These are phyloP conservation scores for Cystofilobasidium macerans DNA, from an alignment of 768 basidiomycete genomes.

Conservation along the genomic window DNA sequence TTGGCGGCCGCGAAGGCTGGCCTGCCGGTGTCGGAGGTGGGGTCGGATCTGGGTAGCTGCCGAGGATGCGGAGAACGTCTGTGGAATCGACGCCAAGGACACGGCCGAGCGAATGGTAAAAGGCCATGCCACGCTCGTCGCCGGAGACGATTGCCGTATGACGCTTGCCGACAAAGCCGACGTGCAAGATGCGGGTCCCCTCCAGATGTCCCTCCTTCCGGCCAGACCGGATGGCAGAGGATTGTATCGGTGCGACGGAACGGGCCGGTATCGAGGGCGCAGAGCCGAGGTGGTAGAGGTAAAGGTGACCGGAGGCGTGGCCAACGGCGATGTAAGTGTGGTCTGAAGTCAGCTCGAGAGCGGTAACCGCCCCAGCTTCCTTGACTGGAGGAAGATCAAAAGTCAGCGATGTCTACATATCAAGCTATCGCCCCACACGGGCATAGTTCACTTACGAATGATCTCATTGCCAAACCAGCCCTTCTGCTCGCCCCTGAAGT, in stretches of 20 bases:
- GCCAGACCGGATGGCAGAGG: slow-evolving; percentile 58
- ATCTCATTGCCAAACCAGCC: slow-evolving; percentile 64
- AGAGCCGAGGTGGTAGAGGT: slow-evolving; percentile 59
- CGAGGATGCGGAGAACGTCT: slow-evolving; percentile 84
- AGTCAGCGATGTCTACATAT: not conserved
- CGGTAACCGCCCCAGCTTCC: slow-evolving; percentile 65
- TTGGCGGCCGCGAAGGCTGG: slow-evolving; percentile 29
- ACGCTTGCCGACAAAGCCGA: slow-evolving; percentile 74
- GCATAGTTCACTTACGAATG: slow-evolving; percentile 44
- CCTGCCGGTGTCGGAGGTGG: slow-evolving; percentile 36
- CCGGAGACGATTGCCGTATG: slow-evolving; percentile 87
- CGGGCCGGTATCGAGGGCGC: slow-evolving; percentile 47
- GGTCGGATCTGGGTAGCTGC: slow-evolving; percentile 60
- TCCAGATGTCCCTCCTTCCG: slow-evolving; percentile 74
- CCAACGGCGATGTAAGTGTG: slow-evolving; percentile 87
- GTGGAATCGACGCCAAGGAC: slow-evolving; percentile 89
- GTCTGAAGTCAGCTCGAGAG: slow-evolving; percentile 80
- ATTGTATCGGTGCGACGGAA: slow-evolving; percentile 56
- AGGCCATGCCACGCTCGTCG: slow-evolving; percentile 81
- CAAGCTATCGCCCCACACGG: not conserved
- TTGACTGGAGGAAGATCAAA: slow-evolving; percentile 43
- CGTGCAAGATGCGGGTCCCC: slow-evolving; percentile 64
- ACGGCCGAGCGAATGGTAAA: slow-evolving; percentile 88
- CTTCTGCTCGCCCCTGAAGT: slow-evolving; percentile 75
- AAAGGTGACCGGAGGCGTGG: slow-evolving; percentile 70